A percentile compares a stretch with the other conserved stretches of the same genome.
These are phyloP conservation scores for Angomonas ambiguus DNA, from an alignment of 208 protist genomes.

Conservation along the genomic window DNA sequence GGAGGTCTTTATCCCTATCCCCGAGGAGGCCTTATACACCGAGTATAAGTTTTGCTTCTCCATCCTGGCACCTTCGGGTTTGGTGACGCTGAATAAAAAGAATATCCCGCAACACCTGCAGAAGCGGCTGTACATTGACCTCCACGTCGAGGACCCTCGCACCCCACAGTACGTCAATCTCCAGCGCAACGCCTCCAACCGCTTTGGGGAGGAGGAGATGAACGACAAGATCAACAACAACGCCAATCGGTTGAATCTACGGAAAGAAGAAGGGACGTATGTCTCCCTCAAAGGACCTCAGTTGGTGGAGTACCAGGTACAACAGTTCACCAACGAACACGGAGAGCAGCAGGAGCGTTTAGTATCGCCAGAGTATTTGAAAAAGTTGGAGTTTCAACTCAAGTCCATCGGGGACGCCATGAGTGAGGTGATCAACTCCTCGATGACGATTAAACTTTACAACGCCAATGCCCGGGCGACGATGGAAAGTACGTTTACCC, in stretches of 20 bases:
- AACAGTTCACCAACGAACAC: slow-evolving; percentile 52
- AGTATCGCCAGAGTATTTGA: slow-evolving; percentile 47
- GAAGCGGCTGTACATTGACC: slow-evolving; percentile 2
- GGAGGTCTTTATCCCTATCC: not conserved
- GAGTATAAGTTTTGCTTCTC: slow-evolving; percentile 4
- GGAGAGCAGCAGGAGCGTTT: slow-evolving; percentile 62
- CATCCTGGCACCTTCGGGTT: not conserved
- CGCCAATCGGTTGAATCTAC: not conserved
- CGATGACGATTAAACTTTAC: slow-evolving; percentile 5
- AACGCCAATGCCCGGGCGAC: slow-evolving; percentile 58
- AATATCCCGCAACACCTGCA: not conserved
- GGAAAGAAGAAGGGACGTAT: not conserved
- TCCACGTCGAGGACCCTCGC: slow-evolving; percentile 4
- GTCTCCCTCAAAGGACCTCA: not conserved
- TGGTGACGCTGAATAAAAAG: not conserved
- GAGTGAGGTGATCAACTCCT: slow-evolving; percentile 5
- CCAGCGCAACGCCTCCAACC: not conserved
- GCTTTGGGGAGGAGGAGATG: not conserved
- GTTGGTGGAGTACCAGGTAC: slow-evolving; percentile 31
- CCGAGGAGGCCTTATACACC: not conserved
- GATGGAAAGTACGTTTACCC: slow-evolving; percentile 72
- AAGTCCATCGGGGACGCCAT: slow-evolving; percentile 11
- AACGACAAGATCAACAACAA: not conserved
- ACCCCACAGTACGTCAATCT: not conserved
- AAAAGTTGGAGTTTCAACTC: slow-evolving; percentile 25